phyloP scores from a whole-genome alignment of 2,329 filamentous ascomycete species.

The Exophiala viscosa region DNA sequence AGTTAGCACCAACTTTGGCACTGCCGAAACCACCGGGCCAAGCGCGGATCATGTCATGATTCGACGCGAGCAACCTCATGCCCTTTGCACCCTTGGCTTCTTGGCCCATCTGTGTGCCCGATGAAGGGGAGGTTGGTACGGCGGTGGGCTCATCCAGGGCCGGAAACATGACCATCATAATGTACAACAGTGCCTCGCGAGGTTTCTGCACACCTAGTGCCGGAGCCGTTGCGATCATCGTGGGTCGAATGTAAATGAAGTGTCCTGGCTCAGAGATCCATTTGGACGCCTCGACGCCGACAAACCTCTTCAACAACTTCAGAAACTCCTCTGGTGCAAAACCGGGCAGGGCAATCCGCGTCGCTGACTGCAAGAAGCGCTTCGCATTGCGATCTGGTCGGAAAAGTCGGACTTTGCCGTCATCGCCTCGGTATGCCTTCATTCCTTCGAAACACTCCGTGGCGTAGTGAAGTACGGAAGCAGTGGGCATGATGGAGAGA shows the following conservation, averaged over 20 bases:
- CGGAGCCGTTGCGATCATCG: conserved; percentile 76
- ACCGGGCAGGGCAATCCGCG: conserved; percentile 68
- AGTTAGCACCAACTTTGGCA: conserved; percentile 91
- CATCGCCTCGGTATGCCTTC: conserved; percentile 67
- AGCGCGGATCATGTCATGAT: conserved; percentile 78
- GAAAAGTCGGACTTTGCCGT: conserved; percentile 72
- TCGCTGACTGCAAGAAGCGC: conserved; percentile 55
- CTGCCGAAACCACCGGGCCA: conserved; percentile 93
- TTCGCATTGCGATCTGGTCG: conserved; percentile 69
- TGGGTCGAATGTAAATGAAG: conserved; percentile 82
- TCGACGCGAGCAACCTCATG: conserved; percentile 58
- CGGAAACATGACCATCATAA: conserved; percentile 39
- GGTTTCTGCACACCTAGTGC: conserved; percentile 79
- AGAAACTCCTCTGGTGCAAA: conserved; percentile 70
- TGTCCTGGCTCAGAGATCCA: conserved; percentile 44
- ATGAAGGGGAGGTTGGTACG: neutral
- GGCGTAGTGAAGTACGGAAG: conserved; percentile 79
- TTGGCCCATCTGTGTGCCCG: conserved; percentile 27
- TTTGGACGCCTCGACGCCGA: conserved; percentile 28
- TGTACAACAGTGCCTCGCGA: conserved; percentile 80
- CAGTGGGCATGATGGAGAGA: conserved; percentile 73
- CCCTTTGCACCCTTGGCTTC: conserved; percentile 10
- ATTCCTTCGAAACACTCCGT: conserved; percentile 87
- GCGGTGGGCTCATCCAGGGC: conserved; percentile 24
- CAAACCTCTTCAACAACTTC: conserved; percentile 66